A percentile compares a stretch with the other conserved stretches of the same genome.
phyloP scores from a whole-genome alignment of 495 filamentous ascomycete genomes.

The Penicillium canariense region DNA sequence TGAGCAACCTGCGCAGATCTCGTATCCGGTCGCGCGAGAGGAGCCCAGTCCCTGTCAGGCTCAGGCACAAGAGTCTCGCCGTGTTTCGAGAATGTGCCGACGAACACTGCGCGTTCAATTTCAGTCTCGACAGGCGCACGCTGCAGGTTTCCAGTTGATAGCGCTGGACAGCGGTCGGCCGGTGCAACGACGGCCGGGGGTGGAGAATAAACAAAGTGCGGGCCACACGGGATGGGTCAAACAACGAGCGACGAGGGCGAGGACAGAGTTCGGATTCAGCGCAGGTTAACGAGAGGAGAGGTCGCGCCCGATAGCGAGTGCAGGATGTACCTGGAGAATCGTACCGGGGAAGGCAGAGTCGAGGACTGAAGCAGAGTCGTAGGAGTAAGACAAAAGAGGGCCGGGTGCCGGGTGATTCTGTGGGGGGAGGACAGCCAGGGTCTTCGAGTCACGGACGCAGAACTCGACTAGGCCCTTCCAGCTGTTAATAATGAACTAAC shows the following conservation, averaged over 20 bases:
- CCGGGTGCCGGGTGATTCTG: slow-evolving; percentile 3
- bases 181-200: slow-evolving; percentile 28
- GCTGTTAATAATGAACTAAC: too few species aligned
- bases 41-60: background rate
- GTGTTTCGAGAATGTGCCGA: background rate
- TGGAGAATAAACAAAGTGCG: slow-evolving; percentile 34
- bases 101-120: background rate
- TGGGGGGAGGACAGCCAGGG: background rate
- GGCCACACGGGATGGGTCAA: slow-evolving; percentile 10
- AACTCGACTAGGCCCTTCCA: too few species aligned
- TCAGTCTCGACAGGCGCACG: background rate
- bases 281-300: slow-evolving; percentile 7
- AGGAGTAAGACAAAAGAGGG: slow-evolving; percentile 1
- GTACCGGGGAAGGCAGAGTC: background rate
- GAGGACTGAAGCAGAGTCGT: background rate
- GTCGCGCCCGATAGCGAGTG: background rate
- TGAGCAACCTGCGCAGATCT: background rate
- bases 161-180: slow-evolving; percentile 25
- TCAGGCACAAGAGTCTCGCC: background rate
- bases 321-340: background rate
- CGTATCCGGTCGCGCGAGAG: background rate
- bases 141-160: slow-evolving; percentile 4
- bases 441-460: slow-evolving; percentile 1
- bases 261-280: background rate
- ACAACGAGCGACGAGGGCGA: slow-evolving; percentile 1